Evolutionary conservation across 2,329 filamentous ascomycete species (phyloP).

Genomic region (Coniochaeta sp.): DNA sequence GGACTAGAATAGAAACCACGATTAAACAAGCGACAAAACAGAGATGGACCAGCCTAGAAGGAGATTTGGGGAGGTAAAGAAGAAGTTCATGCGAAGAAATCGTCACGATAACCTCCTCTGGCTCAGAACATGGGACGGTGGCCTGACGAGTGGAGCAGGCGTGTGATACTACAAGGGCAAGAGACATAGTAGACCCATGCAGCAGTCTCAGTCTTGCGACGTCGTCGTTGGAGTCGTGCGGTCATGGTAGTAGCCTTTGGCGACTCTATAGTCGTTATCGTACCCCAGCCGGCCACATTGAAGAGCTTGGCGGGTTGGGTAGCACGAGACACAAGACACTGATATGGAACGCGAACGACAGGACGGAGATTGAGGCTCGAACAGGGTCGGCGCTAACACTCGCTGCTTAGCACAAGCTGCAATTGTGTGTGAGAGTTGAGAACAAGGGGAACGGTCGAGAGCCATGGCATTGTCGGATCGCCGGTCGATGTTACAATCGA

Average conservation of each 20-base stretch:
- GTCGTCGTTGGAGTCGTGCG: neutral
- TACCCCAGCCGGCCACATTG: neutral
- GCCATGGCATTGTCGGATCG: conserved; percentile 28
- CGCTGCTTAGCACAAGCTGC: neutral
- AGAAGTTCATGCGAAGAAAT: conserved; percentile 3
- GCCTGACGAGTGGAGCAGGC: conserved; percentile 1
- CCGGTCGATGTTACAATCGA: conserved; percentile 27
- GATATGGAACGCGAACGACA: neutral
- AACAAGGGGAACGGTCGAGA: conserved; percentile 4
- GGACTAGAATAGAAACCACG: neutral
- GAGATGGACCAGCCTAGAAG: neutral
- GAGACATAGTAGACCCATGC: neutral
- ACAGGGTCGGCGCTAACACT: conserved; percentile 4
- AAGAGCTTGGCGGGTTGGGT: neutral
- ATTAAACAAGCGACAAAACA: neutral
- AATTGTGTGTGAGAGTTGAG: conserved; percentile 10
- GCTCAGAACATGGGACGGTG: neutral
- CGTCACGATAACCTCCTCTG: neutral
- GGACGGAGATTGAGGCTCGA: conserved; percentile 1
- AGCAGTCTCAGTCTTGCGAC: neutral
- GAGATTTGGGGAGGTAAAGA: neutral
- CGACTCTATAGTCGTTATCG: neutral
- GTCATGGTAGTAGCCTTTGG: neutral
- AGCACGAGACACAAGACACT: neutral
- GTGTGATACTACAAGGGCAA: neutral